A percentile compares a stretch with the other conserved stretches of the same genome.
Evolutionary conservation across 2,329 filamentous ascomycete genomes (phyloP).

Genomic region (Aspergillus chevalieri): DNA sequence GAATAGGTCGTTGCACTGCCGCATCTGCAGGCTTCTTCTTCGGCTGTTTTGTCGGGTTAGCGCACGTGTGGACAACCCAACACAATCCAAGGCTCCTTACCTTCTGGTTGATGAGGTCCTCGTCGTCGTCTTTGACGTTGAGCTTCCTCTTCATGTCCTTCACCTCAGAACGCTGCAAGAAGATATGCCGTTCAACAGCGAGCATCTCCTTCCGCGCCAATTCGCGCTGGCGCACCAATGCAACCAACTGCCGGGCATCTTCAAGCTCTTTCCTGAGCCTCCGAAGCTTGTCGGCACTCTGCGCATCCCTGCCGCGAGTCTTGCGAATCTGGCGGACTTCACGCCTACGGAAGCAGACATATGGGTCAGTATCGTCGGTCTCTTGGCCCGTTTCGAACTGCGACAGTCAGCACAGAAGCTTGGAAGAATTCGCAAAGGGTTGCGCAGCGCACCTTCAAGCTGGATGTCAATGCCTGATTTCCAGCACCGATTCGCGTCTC

Average conservation of each 20-base stretch:
- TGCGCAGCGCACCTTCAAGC: constrained; percentile 59
- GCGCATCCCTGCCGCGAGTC: constrained; percentile 86
- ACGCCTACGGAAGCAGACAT: constrained; percentile 93
- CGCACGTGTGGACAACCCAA: constrained; percentile 10
- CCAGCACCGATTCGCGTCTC: constrained; percentile 58
- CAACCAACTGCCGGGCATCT: constrained; percentile 73
- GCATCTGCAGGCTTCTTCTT: constrained; percentile 63
- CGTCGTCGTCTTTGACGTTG: constrained; percentile 85
- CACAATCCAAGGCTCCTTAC: constrained; percentile 45
- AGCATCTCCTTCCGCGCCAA: constrained; percentile 70
- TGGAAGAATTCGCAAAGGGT: not conserved
- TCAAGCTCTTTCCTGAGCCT: constrained; percentile 86
- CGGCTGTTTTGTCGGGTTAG: constrained; percentile 49
- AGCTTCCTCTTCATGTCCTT: constrained; percentile 85
- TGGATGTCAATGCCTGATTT: constrained; percentile 68
- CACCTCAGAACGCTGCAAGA: constrained; percentile 72
- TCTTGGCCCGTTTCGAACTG: constrained; percentile 86
- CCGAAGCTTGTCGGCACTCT: constrained; percentile 90
- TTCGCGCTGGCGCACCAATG: constrained; percentile 74
- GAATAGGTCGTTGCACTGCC: constrained; percentile 55
- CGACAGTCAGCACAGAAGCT: constrained; percentile 11
- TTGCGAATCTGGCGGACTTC: constrained; percentile 93
- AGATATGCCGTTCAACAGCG: constrained; percentile 67
- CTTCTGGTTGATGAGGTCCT: constrained; percentile 92
- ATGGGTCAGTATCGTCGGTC: constrained; percentile 91